A percentile compares a stretch with the other conserved stretches of the same genome.
Conservation (phyloP, 495 filamentous ascomycete genomes). For the Hypoxylon intermedium region DNA sequence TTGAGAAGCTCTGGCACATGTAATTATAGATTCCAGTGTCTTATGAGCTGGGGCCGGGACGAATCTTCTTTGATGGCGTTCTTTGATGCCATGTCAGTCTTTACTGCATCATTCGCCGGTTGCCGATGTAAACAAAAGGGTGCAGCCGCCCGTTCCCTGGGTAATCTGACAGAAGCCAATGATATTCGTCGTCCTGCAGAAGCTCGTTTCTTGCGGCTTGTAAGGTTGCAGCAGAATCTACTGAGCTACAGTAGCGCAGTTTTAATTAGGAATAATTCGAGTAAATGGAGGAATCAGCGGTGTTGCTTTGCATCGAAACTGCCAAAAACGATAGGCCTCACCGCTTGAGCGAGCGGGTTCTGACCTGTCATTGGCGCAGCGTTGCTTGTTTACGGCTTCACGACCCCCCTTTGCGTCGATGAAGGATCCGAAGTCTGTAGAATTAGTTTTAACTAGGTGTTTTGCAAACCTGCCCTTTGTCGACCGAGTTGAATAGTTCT, state of each 20-base stretch:
- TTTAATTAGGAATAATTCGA: constrained; percentile 28
- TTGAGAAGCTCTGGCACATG: too few species aligned
- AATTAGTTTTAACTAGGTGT: constrained; percentile 1
- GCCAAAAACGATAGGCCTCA: constrained; percentile 29
- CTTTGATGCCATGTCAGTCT: constrained; percentile 1
- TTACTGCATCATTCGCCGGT: constrained; percentile 9
- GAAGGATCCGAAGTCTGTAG: constrained; percentile 5
- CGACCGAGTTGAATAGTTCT: constrained; percentile 3
- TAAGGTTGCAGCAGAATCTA: constrained; percentile 32
- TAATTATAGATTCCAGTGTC: too few species aligned
- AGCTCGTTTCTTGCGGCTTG: constrained; percentile 22
- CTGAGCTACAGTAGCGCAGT: constrained; percentile 32
- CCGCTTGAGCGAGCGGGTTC: constrained; percentile 21
- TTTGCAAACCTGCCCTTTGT: constrained; percentile 7
- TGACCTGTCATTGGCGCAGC: constrained; percentile 29
- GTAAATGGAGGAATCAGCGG: constrained; percentile 17
- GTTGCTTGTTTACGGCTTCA: constrained; percentile 30
- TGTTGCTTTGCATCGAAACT: constrained; percentile 18
- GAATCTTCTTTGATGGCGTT: neutral
- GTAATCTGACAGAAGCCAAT: constrained; percentile 22
- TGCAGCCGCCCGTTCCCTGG: constrained; percentile 11
- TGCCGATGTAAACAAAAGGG: constrained; percentile 30
- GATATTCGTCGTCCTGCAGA: constrained; percentile 4
- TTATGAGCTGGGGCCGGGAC: too few species aligned
- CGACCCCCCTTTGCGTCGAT: constrained; percentile 15